Evolutionary conservation across 75 land plant species (phyloP), one percentile per base, ranked within the genome.

Genomic region (Sequoiadendron giganteum): DNA sequence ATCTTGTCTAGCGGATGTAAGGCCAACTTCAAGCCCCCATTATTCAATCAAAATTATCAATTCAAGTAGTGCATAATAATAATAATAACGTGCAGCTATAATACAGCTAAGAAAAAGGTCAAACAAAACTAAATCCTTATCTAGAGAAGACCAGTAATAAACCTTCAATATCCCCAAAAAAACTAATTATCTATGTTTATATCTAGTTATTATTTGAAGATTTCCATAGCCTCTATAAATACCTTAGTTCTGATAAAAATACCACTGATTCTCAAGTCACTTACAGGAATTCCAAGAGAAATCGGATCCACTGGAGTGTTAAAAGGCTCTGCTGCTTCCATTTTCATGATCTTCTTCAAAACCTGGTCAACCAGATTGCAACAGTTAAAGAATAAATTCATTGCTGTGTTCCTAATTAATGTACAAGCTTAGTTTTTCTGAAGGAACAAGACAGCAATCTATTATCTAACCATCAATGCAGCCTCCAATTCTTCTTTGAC

Each of bases 311-410:
- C 99, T 5, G 99, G 99, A 39, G 78, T 89, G 87, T 97, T 98
- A 85, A 98, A 98, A 79, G 99, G 99, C 32, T 93, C 96, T 90
- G 99, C 99, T 87, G 99, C 97, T 56, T 97, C 99, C 99, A 98
- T 98, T 92, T 94, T 97, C 99, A 98, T 98, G 45, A 98, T 90
- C 90, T 93, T 95, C 90, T 92, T 95, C n/a, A 98, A 90, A 82
- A 96, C 95, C 99, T 98, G 87, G 3, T 36, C 45, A 55, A 56
- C 30, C 15, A 84, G 6, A 86, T 52, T 85, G 39, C 7, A 86
- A 40, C 36, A 48, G 43, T 45, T 58, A 43, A 80, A 36, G 39
- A 52, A 25, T 40, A 19, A 79, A 21, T 78, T 48, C 58, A 30
- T 76, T 36, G 32, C 34, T 68, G 58, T 76, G 19, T 36, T 28